Evolutionary conservation across 129 eudicot species (phyloP).

Genomic region (carrot (Daucus carota)): DNA sequence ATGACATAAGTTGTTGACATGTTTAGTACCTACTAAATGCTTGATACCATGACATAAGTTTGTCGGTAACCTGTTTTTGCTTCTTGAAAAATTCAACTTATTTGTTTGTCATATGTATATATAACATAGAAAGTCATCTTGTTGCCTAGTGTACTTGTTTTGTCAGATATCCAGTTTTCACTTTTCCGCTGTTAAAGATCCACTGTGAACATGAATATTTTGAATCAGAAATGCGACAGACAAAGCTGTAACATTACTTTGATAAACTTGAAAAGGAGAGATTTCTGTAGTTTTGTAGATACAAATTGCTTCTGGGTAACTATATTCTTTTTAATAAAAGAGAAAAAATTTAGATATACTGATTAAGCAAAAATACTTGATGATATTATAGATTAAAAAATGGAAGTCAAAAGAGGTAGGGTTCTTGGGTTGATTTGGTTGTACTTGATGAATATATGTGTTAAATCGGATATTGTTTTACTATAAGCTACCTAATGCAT

Average conservation of each 20-base stretch:
- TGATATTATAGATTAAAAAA: background rate
- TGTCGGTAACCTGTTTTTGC: no score
- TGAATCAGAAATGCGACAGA: no score
- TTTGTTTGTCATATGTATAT: no score
- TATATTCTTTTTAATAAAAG: background rate
- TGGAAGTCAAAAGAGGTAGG: background rate
- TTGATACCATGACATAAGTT: no score
- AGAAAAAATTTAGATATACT: background rate
- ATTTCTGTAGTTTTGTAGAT: background rate
- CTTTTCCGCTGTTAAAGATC: no score
- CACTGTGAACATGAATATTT: no score
- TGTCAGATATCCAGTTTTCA: no score
- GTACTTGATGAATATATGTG: background rate
- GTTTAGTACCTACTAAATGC: no score
- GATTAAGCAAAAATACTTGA: background rate
- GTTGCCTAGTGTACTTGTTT: no score
- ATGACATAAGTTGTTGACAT: background rate
- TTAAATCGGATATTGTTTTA: background rate
- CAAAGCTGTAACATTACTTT: background rate
- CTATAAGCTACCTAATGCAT: background rate
- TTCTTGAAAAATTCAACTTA: no score
- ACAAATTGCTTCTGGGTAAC: background rate
- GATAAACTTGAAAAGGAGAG: background rate
- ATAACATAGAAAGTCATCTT: no score
- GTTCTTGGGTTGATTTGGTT: background rate